Conservation (phyloP, 1,139 yeast species). For the Wickerhamomyces sp. region DNA sequence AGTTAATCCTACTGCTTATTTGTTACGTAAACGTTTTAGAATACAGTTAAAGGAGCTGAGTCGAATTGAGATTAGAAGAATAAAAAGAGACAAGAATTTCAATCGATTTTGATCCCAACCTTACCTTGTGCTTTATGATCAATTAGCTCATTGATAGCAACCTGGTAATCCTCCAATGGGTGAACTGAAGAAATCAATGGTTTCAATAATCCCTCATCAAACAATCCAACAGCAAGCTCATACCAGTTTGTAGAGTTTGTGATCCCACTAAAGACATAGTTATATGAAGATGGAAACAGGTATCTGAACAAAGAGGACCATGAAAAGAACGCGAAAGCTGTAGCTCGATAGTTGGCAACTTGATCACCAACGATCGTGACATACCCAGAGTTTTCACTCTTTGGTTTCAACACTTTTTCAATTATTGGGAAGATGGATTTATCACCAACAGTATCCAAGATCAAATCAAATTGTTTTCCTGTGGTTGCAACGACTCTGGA, state of each 20-base stretch:
- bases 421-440: conserved; percentile 32
- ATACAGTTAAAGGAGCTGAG: no score
- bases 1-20: no score
- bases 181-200: conserved; percentile 50
- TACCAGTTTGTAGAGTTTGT: conserved; percentile 20
- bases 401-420: conserved; percentile 36
- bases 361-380: conserved; percentile 49
- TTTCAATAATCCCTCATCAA: conserved; percentile 37
- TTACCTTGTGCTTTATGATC: conserved; percentile 58
- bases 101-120: conserved; percentile 42
- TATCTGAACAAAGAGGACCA: conserved; percentile 51
- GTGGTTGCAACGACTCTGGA: conserved; percentile 28
- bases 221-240: conserved; percentile 32
- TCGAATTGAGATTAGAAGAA: no score
- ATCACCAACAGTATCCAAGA: conserved; percentile 45
- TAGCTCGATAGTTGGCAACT: conserved; percentile 26
- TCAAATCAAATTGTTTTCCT: conserved; percentile 39
- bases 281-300: conserved; percentile 41
- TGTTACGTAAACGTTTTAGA: no score
- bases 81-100: not conserved
- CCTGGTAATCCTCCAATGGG: conserved; percentile 41
- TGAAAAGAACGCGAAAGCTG: conserved; percentile 3
- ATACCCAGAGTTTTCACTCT: conserved; percentile 36
- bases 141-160: conserved; percentile 44
- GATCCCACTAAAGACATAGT: conserved; percentile 25